These are phyloP conservation scores for Penicillium sp. DNA, from an alignment of 2,329 filamentous ascomycete species.

Conservation along the genomic window DNA sequence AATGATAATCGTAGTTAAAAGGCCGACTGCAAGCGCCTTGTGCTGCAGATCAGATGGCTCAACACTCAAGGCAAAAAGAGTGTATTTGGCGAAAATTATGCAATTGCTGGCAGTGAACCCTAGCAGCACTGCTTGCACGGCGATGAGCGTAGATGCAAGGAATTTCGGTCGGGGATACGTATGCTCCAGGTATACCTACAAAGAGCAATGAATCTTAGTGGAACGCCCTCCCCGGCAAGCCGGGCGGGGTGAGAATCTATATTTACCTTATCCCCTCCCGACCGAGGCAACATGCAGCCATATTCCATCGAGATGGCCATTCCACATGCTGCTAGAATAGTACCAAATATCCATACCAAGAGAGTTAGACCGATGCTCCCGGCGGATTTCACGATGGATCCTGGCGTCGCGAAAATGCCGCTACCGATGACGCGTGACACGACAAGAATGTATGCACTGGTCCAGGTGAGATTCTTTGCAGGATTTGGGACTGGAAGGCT, in stretches of 20 bases:
- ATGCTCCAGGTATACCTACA: conserved; percentile 72
- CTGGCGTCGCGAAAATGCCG: conserved; percentile 73
- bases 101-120: conserved; percentile 72
- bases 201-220: conserved; percentile 44
- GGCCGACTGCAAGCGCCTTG: conserved; percentile 60
- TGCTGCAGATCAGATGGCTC: conserved; percentile 56
- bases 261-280: conserved; percentile 66
- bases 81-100: conserved; percentile 69
- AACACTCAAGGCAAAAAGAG: conserved; percentile 61
- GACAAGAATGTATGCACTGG: conserved; percentile 67
- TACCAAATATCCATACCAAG: conserved; percentile 65
- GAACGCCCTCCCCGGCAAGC: conserved; percentile 41
- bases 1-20: conserved; percentile 61
- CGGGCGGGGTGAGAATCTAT: conserved; percentile 48
- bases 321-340: conserved; percentile 63
- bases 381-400: conserved; percentile 66
- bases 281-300: conserved; percentile 71
- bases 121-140: conserved; percentile 65
- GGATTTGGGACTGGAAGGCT: conserved; percentile 51
- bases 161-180: conserved; percentile 66
- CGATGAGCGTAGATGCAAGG: conserved; percentile 66
- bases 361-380: conserved; percentile 69
- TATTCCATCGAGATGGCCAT: conserved; percentile 68
- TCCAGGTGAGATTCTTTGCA: conserved; percentile 65
- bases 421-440: conserved; percentile 71